Base-by-base conservation (phyloP, 768 basidiomycete genomes). In the Gymnopilus junonius region DNA sequence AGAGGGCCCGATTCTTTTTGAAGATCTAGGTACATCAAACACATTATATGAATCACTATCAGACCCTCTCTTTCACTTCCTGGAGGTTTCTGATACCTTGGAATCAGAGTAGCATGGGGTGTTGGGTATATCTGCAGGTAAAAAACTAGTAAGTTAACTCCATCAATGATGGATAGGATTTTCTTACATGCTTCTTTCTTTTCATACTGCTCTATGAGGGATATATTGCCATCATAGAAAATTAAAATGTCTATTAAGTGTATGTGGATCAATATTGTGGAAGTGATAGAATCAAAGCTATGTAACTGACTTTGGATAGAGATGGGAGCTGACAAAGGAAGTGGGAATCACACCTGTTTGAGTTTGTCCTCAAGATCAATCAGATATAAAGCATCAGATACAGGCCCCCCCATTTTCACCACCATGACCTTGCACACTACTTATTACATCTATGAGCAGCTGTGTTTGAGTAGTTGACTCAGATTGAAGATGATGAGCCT, bases 181-280 rank as follows among this genome's bases (percentile, higher is more conserved):
- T n/a, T n/a, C 42, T 46, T 23, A 45, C 25, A 32, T 15, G 27
- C 23, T 8, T 35, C 62, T 21, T 51, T 40, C 29, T 29, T 55
- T 2, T 46, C 42, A 54, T 58, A 63, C 15, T 54, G 34, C 34
- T 54, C 40, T 11, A 58, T 63, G 23, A 58, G 48, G 6, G 62
- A 43, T 1, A 54, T 20, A 34, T 63, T 57, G 6, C 46, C 62
- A 8, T 21, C 62, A 27, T 63, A 63, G 11, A 25, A 20, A 3
- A 35, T n/a, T n/a, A 39, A 11, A 57, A 63, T 5, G n/a, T 50
- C 62, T 62, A 29, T n/a, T 4, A 27, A 21, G 31, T 15, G 34
- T 23, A 21, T 39, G 34, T n/a, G 1, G 2, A 15, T 43, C 7
- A 46, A 32, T 7, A 43, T 4, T 7, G 14, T 8, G 12, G 35